Evolutionary conservation across 208 protist species (phyloP), one percentile per base, ranked within the genome.

Genomic region (Trypanosomatidae sp.): DNA sequence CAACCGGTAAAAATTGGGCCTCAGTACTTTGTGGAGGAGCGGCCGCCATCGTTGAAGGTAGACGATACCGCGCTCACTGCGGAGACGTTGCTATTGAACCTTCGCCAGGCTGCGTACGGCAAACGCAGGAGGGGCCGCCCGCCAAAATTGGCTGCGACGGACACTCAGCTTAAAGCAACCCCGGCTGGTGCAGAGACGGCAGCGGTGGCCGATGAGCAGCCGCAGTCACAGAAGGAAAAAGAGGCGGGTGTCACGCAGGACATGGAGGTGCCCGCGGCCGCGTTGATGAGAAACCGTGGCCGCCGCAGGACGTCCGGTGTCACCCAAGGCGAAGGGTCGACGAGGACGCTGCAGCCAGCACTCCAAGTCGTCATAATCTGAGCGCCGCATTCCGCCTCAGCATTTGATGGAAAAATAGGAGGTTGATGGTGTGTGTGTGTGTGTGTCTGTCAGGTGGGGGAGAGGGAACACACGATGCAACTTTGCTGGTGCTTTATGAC

Each of bases 291-390:
- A 22, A 25, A 22, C 17, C 33, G 9, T 46, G 30, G 1, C 25
- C 22, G 39, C 41, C 9, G 22, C 36, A 15, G 28, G 60, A 46
- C 22, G 10, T 39, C 36, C 39, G 22, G 39, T 65, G 15, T 22
- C 1, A 22, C 39, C 15, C 39, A 39, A 0, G 36, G 36, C 19
- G n/a, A 46, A 44, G 17, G 60, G 60, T 13, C 65, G n/a, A 13
- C 44, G 9, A 33, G 46, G 33, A 56, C 15, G 46, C 65, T 19
- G 13, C 43, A 36, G 22, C 1, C 41, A 19, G 25, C n/a, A 41
- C 41, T 73, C 19, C 62, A 46, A 22, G 74, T 79, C 12, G 55
- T 79, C 59, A 56, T 73, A 62, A 73, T 79, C 25, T 79, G 60
- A 60, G 22, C 13, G 33, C n/a, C n/a, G 9, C 50, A 6, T 9